Evolutionary conservation across 768 basidiomycete genomes (phyloP).

Genomic region (Lactarius evosmus): DNA sequence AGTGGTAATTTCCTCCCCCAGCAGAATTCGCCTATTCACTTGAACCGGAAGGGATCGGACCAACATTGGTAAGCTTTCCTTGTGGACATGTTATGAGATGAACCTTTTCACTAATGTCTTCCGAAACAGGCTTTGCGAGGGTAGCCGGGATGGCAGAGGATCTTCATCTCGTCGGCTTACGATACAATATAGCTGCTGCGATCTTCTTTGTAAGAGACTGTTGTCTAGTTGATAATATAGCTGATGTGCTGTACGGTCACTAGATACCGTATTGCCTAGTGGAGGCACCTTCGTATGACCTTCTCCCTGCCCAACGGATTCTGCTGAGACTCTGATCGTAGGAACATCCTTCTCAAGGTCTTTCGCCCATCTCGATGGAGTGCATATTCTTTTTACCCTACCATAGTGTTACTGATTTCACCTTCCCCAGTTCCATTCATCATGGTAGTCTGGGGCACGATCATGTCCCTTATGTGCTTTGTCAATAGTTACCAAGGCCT

Average conservation of each 20-base stretch:
- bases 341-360: conserved; percentile 41
- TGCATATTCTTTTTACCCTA: conserved; percentile 25
- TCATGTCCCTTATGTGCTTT: conserved; percentile 41
- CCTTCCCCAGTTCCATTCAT: conserved; percentile 38
- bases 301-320: background rate
- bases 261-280: conserved; percentile 40
- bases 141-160: conserved; percentile 45
- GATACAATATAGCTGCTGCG: conserved; percentile 40
- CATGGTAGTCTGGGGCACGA: conserved; percentile 41
- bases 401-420: background rate
- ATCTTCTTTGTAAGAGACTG: conserved; percentile 37
- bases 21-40: background rate
- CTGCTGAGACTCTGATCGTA: conserved; percentile 15
- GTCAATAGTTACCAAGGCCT: conserved; percentile 37
- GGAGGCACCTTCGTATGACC: conserved; percentile 40
- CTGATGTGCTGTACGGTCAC: background rate
- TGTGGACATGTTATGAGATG: background rate
- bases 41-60: conserved; percentile 24
- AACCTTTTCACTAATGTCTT: background rate
- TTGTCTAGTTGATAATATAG: background rate
- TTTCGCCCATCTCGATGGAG: conserved; percentile 38
- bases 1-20: background rate
- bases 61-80: conserved; percentile 22
- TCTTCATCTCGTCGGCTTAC: conserved; percentile 36
- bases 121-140: conserved; percentile 28